Evolutionary conservation across 495 filamentous ascomycete genomes (phyloP).

Genomic region (Rhypophila decipiens): DNA sequence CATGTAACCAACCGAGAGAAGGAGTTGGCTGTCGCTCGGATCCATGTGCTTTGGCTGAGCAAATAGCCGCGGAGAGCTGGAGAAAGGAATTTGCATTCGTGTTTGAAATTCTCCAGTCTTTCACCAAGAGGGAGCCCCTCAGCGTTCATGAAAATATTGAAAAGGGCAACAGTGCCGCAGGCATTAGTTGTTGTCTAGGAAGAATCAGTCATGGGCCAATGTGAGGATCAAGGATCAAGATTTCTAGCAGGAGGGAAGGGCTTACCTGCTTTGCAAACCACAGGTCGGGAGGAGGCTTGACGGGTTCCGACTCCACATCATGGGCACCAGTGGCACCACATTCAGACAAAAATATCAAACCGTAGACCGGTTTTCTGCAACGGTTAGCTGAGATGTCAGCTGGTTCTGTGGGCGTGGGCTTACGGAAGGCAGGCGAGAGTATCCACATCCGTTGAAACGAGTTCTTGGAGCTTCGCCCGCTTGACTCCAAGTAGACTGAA

Average conservation of each 20-base stretch:
- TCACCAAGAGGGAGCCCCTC: conserved; percentile 54
- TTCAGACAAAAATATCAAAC: conserved; percentile 77
- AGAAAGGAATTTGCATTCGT: conserved; percentile 58
- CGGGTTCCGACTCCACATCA: conserved; percentile 49
- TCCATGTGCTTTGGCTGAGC: conserved; percentile 66
- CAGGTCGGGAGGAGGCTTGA: conserved; percentile 52
- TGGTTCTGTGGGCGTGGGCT: conserved; percentile 8
- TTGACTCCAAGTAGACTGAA: conserved; percentile 69
- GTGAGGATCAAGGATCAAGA: neutral
- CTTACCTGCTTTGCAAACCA: conserved; percentile 94
- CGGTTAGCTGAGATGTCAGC: conserved; percentile 2
- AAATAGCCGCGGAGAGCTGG: conserved; percentile 70
- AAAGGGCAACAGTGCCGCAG: conserved; percentile 80
- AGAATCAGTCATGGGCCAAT: conserved; percentile 2
- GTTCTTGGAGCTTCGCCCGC: conserved; percentile 68
- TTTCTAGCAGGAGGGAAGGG: neutral
- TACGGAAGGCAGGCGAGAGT: conserved; percentile 61
- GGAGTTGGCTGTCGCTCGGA: conserved; percentile 79
- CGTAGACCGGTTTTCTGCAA: conserved; percentile 63
- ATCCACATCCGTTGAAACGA: conserved; percentile 67
- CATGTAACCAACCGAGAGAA: conserved; percentile 60
- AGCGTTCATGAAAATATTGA: conserved; percentile 90
- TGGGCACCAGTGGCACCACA: too few relatives aligned
- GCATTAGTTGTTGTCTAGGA: conserved; percentile 69
- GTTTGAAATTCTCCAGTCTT: conserved; percentile 61